Base-by-base conservation (phyloP, 306 rosid species). In the Pyrus bretschneideri region DNA sequence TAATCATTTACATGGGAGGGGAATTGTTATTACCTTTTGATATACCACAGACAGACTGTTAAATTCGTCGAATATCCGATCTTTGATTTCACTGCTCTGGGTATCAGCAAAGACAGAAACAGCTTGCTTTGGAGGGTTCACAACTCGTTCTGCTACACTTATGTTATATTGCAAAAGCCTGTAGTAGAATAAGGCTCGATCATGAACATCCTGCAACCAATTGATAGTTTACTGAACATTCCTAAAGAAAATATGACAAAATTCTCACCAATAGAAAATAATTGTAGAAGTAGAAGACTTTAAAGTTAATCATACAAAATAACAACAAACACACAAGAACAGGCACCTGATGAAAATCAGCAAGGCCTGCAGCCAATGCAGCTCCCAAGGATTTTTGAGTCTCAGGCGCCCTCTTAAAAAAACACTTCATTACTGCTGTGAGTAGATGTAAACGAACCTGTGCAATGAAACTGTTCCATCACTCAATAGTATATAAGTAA, bases 61-160 rank as follows among this genome's bases (percentile, higher is more conserved):
- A 76, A 96, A 96, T 81, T 96, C 99, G 21, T 96, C 99, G 79
- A 92, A 96, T 79, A 96, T 92, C 58, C 99, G 96, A 84, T 96
- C 99, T 85, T 91, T 96, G 82, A 96, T 84, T 88, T 96, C 99
- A 70, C 97, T 96, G 91, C 93, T 96, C 83, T 92, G 99, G 59
- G 97, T 89, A 81, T 96, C 99, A 64, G 99, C 98, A 87, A 96
- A 96, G 69, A 96, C 99, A n/a, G 99, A 96, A 82, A 96, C 98
- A 57, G 98, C 99, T 89, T 92, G 99, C 86, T 96, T 96, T 75
- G 99, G 94, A 75, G 99, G 99, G 85, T 91, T 89, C 58, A 96
- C 99, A 78, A 96, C 96, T 69, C 76, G 89, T 81, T 96, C 94
- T 67, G 98, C 99, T 49, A 88, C 93, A 21, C 92, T 81, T 72